phyloP scores from a whole-genome alignment of 1,139 yeast genomes.

The Ogataea hybrid region DNA sequence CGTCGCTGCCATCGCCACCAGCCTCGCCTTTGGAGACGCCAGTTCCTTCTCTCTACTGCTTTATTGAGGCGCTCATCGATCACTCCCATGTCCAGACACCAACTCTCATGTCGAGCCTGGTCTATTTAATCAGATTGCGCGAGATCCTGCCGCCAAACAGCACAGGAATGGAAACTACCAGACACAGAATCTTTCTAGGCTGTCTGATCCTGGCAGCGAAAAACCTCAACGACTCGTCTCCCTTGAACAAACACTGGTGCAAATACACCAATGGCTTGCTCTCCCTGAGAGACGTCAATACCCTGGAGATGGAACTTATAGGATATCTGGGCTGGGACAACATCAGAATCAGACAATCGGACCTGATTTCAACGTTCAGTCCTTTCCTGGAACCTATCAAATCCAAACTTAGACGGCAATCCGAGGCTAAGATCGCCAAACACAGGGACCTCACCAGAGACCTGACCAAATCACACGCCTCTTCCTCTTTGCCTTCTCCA shows the following conservation, averaged over 20 bases:
- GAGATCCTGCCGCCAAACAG: constrained; percentile 82
- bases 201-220: constrained; percentile 87
- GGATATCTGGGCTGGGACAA: constrained; percentile 79
- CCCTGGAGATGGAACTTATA: constrained; percentile 86
- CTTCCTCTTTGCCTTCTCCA: constrained; percentile 21
- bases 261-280: constrained; percentile 84
- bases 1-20: constrained; percentile 43
- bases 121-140: constrained; percentile 75
- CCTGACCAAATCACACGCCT: constrained; percentile 5
- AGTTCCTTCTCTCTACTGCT: constrained; percentile 47
- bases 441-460: constrained; percentile 9
- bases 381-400: constrained; percentile 79
- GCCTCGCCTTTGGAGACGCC: constrained; percentile 36
- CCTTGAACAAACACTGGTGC: constrained; percentile 95
- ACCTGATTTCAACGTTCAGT: constrained; percentile 63
- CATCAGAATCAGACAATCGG: constrained; percentile 63
- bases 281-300: constrained; percentile 74
- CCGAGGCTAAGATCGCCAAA: constrained; percentile 23
- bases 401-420: constrained; percentile 31
- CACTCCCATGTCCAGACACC: constrained; percentile 94
- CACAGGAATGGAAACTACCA: constrained; percentile 88
- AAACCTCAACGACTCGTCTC: constrained; percentile 87
- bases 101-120: constrained; percentile 87
- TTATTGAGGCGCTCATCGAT: constrained; percentile 68
- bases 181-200: constrained; percentile 89